A percentile compares a stretch with the other conserved stretches of the same genome.
Conservation (phyloP, 1,284 basidiomycete species). For the Moesziomyces sp. region DNA sequence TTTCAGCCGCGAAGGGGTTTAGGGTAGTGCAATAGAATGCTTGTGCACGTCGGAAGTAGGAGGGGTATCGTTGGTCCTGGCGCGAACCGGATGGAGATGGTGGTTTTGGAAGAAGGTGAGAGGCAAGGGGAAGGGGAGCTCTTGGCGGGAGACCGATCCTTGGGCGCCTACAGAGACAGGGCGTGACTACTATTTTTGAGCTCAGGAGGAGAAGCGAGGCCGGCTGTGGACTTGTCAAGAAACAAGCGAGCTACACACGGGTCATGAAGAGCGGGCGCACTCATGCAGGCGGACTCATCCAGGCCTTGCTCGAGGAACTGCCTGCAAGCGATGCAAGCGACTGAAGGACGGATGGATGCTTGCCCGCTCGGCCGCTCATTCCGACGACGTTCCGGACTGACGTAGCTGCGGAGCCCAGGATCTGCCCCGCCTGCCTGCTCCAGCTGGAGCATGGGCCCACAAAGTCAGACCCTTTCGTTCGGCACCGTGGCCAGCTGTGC, state of each 20-base stretch:
- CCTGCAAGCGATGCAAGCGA: too few relatives aligned
- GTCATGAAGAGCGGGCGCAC: background rate
- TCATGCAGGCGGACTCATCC: slow-evolving; percentile 37
- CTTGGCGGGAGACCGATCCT: background rate
- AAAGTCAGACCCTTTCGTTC: background rate
- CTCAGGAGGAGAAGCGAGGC: too few relatives aligned
- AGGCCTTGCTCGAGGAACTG: background rate
- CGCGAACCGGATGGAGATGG: background rate
- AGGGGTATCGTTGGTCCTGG: background rate
- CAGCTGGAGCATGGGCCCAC: background rate
- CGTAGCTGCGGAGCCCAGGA: slow-evolving; percentile 20
- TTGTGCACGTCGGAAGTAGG: background rate
- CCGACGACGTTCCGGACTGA: slow-evolving; percentile 23
- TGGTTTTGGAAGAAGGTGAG: slow-evolving; percentile 1
- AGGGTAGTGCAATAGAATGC: background rate
- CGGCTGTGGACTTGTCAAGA: background rate
- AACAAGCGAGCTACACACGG: slow-evolving; percentile 4
- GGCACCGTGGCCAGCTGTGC: background rate
- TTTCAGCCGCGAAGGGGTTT: background rate
- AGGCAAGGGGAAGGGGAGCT: background rate
- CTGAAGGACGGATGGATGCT: too few relatives aligned
- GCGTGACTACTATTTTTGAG: too few relatives aligned
- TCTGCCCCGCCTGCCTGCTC: background rate
- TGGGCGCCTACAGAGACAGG: too few relatives aligned
- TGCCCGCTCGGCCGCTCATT: slow-evolving; percentile 3